Conservation (phyloP, 148 eudicot genomes). For the Camellia lanceoleosa region DNA sequence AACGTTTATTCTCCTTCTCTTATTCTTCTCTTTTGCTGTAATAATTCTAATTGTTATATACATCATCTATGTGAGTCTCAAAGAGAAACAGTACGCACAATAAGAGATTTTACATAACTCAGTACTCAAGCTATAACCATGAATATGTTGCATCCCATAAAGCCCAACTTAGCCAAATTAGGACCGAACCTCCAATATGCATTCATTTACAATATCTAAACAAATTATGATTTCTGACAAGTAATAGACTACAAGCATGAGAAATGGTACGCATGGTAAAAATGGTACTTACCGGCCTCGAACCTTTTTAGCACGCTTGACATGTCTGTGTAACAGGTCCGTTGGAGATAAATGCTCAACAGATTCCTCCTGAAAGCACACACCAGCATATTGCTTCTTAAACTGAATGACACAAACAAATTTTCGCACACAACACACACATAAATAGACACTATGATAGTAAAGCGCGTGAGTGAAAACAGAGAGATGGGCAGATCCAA, state of each 20-base stretch:
- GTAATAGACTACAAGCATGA: neutral
- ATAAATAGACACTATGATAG: no score
- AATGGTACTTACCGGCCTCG: slow-evolving; percentile 40
- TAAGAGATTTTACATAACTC: no score
- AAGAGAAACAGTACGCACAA: no score
- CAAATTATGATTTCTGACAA: neutral
- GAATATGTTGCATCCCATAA: neutral
- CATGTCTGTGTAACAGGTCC: slow-evolving; percentile 43
- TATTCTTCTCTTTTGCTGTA: no score
- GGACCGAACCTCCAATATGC: neutral
- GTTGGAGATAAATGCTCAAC: slow-evolving; percentile 29
- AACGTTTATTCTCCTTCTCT: no score
- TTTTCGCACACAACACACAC: no score
- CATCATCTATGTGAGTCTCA: no score
- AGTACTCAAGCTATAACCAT: no score
- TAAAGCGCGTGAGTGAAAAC: neutral
- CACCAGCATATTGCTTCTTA: neutral
- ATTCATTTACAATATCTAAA: no score
- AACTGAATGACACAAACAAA: neutral
- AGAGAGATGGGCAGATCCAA: neutral
- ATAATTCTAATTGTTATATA: no score
- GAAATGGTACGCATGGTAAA: neutral
- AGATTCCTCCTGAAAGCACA: slow-evolving; percentile 38
- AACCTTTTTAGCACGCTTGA: slow-evolving; percentile 57
- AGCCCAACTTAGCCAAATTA: neutral